phyloP scores from a whole-genome alignment of 345 rosid genomes.

The Citrus trifoliata region DNA sequence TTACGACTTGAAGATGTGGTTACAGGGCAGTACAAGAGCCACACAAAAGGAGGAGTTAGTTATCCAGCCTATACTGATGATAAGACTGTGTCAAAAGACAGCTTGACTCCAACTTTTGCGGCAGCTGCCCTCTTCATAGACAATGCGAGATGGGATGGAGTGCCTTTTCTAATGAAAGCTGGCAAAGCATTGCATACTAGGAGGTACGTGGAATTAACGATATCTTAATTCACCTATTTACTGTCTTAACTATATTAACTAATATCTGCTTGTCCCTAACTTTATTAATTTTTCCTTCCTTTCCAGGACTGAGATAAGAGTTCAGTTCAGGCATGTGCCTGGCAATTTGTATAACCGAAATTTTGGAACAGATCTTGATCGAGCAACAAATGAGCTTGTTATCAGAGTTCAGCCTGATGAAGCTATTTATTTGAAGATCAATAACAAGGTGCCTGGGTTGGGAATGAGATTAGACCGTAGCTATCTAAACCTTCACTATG shows the following conservation, averaged over 20 bases:
- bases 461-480: conserved; percentile 97
- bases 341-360: conserved; percentile 84
- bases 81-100: conserved; percentile 81
- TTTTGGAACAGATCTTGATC: conserved; percentile 79
- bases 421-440: conserved; percentile 93
- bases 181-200: conserved; percentile 90
- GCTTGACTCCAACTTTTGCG: conserved; percentile 95
- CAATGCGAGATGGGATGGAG: conserved; percentile 99
- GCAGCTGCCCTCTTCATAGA: conserved; percentile 98
- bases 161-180: conserved; percentile 96
- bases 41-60: conserved; percentile 71
- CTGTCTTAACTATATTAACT: not conserved
- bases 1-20: conserved; percentile 74
- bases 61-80: conserved; percentile 89
- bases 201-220: conserved; percentile 38
- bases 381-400: conserved; percentile 91
- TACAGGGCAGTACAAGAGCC: conserved; percentile 94
- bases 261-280: conserved; percentile 1
- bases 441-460: conserved; percentile 96
- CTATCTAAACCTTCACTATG: conserved; percentile 82
- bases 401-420: conserved; percentile 97
- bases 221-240: not conserved
- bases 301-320: conserved; percentile 93
- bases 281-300: conserved; percentile 4
- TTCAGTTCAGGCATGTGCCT: conserved; percentile 97